phyloP scores from a whole-genome alignment of 2,329 filamentous ascomycete genomes.

The Thermomyces lanuginosus region DNA sequence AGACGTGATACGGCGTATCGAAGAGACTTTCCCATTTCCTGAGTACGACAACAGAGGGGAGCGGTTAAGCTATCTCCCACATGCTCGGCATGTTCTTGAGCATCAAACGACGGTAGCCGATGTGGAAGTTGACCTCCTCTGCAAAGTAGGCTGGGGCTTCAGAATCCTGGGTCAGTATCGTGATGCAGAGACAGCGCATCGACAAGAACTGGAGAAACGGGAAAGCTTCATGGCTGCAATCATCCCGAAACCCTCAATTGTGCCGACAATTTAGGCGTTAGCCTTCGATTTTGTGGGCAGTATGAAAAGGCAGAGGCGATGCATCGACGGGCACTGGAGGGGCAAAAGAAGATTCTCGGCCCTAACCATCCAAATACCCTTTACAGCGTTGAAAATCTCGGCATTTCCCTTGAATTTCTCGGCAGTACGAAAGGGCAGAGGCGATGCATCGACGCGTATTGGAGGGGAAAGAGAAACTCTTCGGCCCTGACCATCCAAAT shows the following conservation, averaged over 20 bases:
- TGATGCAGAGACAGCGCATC: slow-evolving; percentile 10
- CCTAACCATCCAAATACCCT: slow-evolving; percentile 9
- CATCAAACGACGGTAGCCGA: no score
- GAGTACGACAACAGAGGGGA: slow-evolving; percentile 4
- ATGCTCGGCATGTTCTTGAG: slow-evolving; percentile 2
- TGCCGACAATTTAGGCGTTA: slow-evolving; percentile 1
- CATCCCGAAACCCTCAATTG: slow-evolving; percentile 1
- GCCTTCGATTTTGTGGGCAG: no score
- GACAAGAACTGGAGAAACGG: slow-evolving; percentile 5
- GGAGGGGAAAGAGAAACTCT: slow-evolving; percentile 3
- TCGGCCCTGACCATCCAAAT: slow-evolving; percentile 6
- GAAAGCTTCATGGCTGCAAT: slow-evolving; percentile 5
- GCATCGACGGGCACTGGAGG: slow-evolving; percentile 3
- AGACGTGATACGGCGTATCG: slow-evolving; percentile 2
- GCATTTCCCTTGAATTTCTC: no score
- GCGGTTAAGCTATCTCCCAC: slow-evolving; percentile 3
- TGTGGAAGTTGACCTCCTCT: slow-evolving; percentile 3
- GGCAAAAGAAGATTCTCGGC: slow-evolving; percentile 1
- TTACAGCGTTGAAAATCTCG: slow-evolving; percentile 8
- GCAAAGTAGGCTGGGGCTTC: no score
- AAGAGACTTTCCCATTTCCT: no score
- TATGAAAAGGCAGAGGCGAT: slow-evolving; percentile 8
- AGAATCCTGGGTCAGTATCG: slow-evolving; percentile 7
- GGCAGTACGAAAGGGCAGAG: no score
- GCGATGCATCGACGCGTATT: slow-evolving; percentile 6